Evolutionary conservation across 1,139 yeast species (phyloP).

Genomic region (Debaryomyces subglobosus): DNA sequence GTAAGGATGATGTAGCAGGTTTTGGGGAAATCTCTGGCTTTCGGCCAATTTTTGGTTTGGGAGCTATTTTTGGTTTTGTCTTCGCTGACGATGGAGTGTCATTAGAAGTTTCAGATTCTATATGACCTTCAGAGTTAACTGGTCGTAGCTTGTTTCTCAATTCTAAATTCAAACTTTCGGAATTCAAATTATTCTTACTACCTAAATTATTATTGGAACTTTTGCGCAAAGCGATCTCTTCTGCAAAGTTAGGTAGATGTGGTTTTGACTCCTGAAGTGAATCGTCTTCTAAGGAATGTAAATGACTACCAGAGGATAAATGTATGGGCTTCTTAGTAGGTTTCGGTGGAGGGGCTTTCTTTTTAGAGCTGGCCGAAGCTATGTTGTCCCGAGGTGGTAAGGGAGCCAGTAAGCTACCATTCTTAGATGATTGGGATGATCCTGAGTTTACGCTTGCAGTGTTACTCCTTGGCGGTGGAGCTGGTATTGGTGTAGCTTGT

Average conservation of each 20-base stretch:
- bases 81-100: constrained; percentile 14
- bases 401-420: not conserved
- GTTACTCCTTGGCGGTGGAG: constrained; percentile 4
- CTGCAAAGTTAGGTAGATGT: constrained; percentile 27
- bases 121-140: constrained; percentile 7
- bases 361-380: constrained; percentile 10
- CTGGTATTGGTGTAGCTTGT: not conserved
- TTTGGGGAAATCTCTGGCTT: constrained; percentile 14
- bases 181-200: not conserved
- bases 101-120: constrained; percentile 8
- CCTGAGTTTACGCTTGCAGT: not conserved
- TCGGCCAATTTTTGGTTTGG: constrained; percentile 20
- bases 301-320: not conserved
- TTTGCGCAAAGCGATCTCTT: constrained; percentile 17
- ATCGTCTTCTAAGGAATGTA: constrained; percentile 6
- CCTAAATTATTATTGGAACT: not conserved
- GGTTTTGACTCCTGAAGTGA: constrained; percentile 10
- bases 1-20: constrained; percentile 14
- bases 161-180: not conserved
- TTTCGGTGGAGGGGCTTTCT: constrained; percentile 43
- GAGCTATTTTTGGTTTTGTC: constrained; percentile 18
- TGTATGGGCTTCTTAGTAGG: constrained; percentile 34
- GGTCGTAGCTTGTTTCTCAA: constrained; percentile 16
- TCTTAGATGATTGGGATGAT: not conserved
- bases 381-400: not conserved